These are phyloP conservation scores for Grigorovia yakushimaensis DNA, from an alignment of 805 yeast species.

Conservation along the genomic window DNA sequence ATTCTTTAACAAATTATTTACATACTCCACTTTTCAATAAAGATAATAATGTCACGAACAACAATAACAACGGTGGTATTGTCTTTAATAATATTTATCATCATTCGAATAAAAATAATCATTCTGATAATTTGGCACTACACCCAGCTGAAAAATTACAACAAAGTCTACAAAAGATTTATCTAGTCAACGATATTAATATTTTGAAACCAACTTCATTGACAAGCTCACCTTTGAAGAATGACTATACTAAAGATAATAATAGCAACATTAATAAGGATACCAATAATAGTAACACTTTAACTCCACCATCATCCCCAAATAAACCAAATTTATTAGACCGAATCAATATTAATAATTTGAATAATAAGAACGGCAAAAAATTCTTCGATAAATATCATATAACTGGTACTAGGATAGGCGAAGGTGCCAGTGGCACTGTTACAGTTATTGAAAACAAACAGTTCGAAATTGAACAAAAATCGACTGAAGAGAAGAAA, in stretches of 20 bases:
- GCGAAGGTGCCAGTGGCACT: conserved; percentile 93
- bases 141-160: conserved; percentile 25
- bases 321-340: neutral
- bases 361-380: conserved; percentile 1
- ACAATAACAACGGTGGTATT: neutral
- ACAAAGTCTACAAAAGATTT: conserved; percentile 20
- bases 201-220: neutral
- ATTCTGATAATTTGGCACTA: conserved; percentile 1
- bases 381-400: conserved; percentile 58
- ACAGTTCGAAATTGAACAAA: conserved; percentile 21
- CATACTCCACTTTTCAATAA: neutral
- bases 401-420: conserved; percentile 60
- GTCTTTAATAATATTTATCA: neutral
- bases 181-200: conserved; percentile 31
- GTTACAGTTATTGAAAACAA: conserved; percentile 67
- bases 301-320: neutral
- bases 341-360: neutral
- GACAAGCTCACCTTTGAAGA: neutral
- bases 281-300: neutral
- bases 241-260: neutral
- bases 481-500: neutral
- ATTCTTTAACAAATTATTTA: neutral
- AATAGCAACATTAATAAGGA: neutral
- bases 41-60: neutral
- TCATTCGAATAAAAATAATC: neutral